Base-by-base conservation (phyloP, 2,329 filamentous ascomycete genomes). In the Hymenoscyphus fraxineus region DNA sequence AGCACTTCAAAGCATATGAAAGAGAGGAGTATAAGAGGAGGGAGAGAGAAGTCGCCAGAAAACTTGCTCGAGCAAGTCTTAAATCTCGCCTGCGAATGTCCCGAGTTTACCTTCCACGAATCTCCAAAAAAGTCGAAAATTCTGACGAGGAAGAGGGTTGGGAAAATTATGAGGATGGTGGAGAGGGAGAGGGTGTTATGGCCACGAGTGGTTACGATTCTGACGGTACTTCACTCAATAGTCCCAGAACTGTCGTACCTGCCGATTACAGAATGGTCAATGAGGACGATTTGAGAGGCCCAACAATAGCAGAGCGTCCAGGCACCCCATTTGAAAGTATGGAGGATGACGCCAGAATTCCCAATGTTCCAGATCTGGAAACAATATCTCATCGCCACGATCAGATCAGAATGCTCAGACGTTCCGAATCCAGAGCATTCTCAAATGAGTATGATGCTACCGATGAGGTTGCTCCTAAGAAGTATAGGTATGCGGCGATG, bases 1-100 rank as follows among this genome's bases (percentile, higher is more conserved):
- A 60, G 19, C 27, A 65, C 15, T 27, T 62, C 16, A 35, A 66
- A 13, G 58, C 65, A 44, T 39, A 59, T 22, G n/a, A 63, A 39
- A 15, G 56, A 56, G 7, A 47, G 35, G 40, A 58, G 41, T 19
- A 44, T 47, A 15, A 39, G 44, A 51, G 44, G 7, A n/a, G 44
- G 15, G 44, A 22, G 44, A 51, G 19, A 51, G 19, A 51, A 3
- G 2, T 4, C 7, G 44, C 44, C n/a, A 51, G 19, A 12, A 51
- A 16, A 22, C n/a, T 22, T 12, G n/a, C 44, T 22, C 19, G 44
- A 27, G 19, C 44, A 51, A 51, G 22, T 10, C 3, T 51, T 13
- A 51, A 51, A 22, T 6, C 44, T 22, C 44, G n/a, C n/a, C 22
- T 19, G 22, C 44, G 19, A 51, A 22, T 51, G 7, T n/a, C 44